Base-by-base conservation (phyloP, 164 flowering plant genomes). In the Paratinospora sagittata region DNA sequence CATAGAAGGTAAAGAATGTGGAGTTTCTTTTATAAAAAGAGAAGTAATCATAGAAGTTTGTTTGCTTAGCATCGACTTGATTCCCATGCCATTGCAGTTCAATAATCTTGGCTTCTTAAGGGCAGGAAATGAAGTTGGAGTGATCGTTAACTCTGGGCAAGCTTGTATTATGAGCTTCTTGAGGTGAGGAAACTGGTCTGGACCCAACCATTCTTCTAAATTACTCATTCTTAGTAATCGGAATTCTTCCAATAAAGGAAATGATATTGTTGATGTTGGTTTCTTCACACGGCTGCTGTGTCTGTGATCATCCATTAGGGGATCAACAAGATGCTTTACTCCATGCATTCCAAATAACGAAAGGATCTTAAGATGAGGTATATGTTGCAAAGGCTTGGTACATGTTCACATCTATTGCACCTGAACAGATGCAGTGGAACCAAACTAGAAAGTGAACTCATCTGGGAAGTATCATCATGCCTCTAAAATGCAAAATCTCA, bases 381-480 rank as follows among this genome's bases (percentile, higher is more conserved):
- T 57, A n/a, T 55, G 30, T 33, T n/a, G n/a, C 82, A 78, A 41
- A 80, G 68, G 3, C 63, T 34, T 2, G 80, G 72, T 12, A 80
- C 26, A 13, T 72, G 36, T 27, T 67, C 27, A n/a, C n/a, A n/a
- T n/a, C n/a, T n/a, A n/a, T n/a, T n/a, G 10, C 57, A 52, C 30
- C 26, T 60, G 24, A 1, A 0, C 21, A 63, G 62, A 17, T 26
- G 3, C 16, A 67, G 14, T 12, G 63, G 16, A 14, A 34, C 17
- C 21, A 67, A 70, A n/a, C 37, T n/a, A 0, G 55, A 39, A 21
- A 67, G 12, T 57, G 36, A 71, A 23, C 70, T 68, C 62, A 0
- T 6, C 2, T 3, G 67, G 72, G 19, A 67, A 41, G 30, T 68
- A n/a, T n/a, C n/a, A n/a, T 36, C 11, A 41, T 27, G 33, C 74